Evolutionary conservation across 305 asterid genomes (phyloP).

Genomic region (Solanum hybrid): DNA sequence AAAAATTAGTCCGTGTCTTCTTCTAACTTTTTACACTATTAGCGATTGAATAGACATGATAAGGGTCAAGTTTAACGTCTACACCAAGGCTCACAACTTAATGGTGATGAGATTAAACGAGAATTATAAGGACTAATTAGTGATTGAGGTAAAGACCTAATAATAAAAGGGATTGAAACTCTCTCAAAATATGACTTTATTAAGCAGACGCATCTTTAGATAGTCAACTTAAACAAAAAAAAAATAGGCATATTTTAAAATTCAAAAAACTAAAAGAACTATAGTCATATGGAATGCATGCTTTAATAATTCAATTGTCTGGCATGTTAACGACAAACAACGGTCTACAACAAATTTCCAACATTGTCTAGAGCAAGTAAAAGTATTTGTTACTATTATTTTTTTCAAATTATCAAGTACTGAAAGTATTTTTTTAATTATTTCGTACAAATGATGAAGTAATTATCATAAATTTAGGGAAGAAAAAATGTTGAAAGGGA

Average conservation of each 20-base stretch:
- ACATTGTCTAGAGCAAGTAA: neutral
- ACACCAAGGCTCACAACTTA: neutral
- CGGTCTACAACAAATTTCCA: neutral
- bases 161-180: neutral
- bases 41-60: neutral
- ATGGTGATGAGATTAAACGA: neutral
- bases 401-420: neutral
- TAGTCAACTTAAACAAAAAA: neutral
- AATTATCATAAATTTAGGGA: neutral
- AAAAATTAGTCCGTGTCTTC: neutral
- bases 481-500: neutral
- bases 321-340: neutral
- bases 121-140: neutral
- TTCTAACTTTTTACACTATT: neutral
- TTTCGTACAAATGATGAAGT: neutral
- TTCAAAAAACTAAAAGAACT: neutral
- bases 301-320: slow-evolving; percentile 2
- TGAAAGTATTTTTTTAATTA: neutral
- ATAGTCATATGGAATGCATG: neutral
- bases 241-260: neutral
- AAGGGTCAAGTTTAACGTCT: neutral
- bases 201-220: neutral
- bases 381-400: neutral
- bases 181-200: neutral
- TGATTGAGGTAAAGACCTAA: neutral